Evolutionary conservation across 2,329 filamentous ascomycete species (phyloP).

Genomic region (Orbilia brochopaga): DNA sequence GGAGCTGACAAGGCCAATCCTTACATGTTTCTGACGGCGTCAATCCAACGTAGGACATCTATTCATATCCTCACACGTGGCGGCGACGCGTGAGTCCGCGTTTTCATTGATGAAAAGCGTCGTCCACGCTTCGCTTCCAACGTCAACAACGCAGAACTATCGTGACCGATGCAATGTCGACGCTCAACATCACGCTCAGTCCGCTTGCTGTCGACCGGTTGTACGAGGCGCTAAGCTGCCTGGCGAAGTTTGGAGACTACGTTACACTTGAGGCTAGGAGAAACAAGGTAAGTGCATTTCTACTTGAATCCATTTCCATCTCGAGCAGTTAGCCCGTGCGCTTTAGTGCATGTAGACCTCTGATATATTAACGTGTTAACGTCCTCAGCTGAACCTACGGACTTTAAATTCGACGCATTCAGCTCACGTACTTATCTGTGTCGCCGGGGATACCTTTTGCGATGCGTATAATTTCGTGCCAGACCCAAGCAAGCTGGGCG

Average conservation of each 20-base stretch:
- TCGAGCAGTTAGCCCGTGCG: not conserved
- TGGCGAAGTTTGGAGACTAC: conserved; percentile 63
- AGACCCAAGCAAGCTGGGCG: conserved; percentile 20
- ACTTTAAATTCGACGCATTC: conserved; percentile 43
- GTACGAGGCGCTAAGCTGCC: conserved; percentile 62
- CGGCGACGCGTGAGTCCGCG: no score
- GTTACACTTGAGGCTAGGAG: conserved; percentile 63
- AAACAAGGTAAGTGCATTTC: conserved; percentile 59
- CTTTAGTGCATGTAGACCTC: no score
- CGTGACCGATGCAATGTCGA: conserved; percentile 35
- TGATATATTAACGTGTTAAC: no score
- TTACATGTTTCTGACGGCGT: no score
- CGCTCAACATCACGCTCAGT: conserved; percentile 62
- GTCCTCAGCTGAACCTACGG: conserved; percentile 42
- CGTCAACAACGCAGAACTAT: conserved; percentile 25
- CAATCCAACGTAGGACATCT: no score
- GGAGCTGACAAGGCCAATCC: no score
- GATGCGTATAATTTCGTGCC: conserved; percentile 45
- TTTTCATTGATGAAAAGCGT: not conserved
- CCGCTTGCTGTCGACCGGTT: conserved; percentile 62
- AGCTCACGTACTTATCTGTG: conserved; percentile 34
- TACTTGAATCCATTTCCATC: conserved; percentile 38
- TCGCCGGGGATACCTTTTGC: conserved; percentile 45
- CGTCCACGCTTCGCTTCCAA: conserved; percentile 10
- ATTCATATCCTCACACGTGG: no score